Evolutionary conservation across 2,329 filamentous ascomycete species (phyloP).

Genomic region (Alternaria triticina): DNA sequence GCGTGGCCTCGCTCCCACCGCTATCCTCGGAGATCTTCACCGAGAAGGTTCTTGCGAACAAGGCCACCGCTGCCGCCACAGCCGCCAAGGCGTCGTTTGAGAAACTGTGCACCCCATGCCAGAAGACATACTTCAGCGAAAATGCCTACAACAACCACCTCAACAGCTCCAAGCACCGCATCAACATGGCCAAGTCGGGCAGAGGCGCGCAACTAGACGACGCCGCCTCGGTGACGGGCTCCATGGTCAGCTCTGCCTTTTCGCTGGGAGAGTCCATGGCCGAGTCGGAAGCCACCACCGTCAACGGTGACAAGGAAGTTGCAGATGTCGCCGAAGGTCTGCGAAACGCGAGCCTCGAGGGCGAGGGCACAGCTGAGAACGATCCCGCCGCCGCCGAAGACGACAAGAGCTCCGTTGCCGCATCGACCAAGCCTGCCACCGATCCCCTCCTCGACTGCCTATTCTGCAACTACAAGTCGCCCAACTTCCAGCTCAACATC

Average conservation of each 20-base stretch:
- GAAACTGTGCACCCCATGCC: conserved; percentile 79
- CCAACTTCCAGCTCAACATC: conserved; percentile 76
- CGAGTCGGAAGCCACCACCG: conserved; percentile 55
- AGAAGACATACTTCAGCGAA: conserved; percentile 94
- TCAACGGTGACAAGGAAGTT: conserved; percentile 76
- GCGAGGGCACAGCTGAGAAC: conserved; percentile 51
- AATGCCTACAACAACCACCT: conserved; percentile 95
- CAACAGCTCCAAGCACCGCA: conserved; percentile 86
- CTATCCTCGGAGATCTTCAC: conserved; percentile 92
- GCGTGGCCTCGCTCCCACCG: conserved; percentile 87
- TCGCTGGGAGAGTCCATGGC: conserved; percentile 82
- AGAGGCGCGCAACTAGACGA: conserved; percentile 59
- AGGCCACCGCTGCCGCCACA: conserved; percentile 81
- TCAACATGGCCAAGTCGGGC: conserved; percentile 61
- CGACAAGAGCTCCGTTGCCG: conserved; percentile 42
- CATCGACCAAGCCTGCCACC: conserved; percentile 38
- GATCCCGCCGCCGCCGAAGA: conserved; percentile 51
- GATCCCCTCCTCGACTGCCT: conserved; percentile 67
- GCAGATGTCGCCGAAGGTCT: conserved; percentile 78
- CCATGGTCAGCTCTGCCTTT: conserved; percentile 88
- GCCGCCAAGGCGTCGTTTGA: conserved; percentile 90
- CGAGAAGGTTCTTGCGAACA: conserved; percentile 92
- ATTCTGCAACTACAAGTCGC: conserved; percentile 89
- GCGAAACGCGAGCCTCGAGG: conserved; percentile 64
- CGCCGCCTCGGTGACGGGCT: conserved; percentile 66